Base-by-base conservation (phyloP, 495 filamentous ascomycete species). In the Thermochaetoides thermophila region DNA sequence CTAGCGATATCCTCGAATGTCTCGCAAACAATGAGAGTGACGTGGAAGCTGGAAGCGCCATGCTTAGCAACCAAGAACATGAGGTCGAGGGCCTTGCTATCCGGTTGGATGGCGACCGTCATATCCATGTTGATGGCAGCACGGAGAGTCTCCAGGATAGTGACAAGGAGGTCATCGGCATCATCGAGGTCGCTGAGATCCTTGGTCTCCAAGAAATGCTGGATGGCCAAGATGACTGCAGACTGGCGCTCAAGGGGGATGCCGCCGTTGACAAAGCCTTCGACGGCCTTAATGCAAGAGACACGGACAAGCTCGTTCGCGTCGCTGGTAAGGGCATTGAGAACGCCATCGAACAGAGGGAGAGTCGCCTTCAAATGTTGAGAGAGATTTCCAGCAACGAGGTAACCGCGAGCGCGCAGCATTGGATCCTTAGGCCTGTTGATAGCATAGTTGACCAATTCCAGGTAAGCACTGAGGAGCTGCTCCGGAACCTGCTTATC, bases 21-120 rank as follows among this genome's bases (percentile, higher is more conserved):
- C 53, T 96, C 91, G 35, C 71, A 79, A 11, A 94, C 78, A 13
- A 92, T 64, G 60, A 78, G 68, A 1, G 73, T 76, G 23, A 92
- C 62, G 52, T 93, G 82, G 63, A 83, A 87, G 57, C 89, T 95
- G 20, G 68, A 71, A 0, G 86, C 81, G 14, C 84, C 85, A 47
- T 84, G 78, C 49, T 78, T 84, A 25, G 82, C 89, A 42, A 97
- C 68, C 24, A 75, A 73, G 55, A 97, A 95, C 21, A 96, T 71
- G 20, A 94, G 63, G 48, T 95, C 82, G 16, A 95, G 63, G 17
- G 81, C 78, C 23, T 66, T 60, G 21, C 74, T 71, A 7, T 61
- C 73, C 25, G 54, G 61, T 12, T 71, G 73, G 38, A 94, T 60
- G 17, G 79, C 78, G 25, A 86, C 69, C 7, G 60, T 57, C 5